Conservation (phyloP, 768 basidiomycete species). For the Kockovaella imperatae region DNA sequence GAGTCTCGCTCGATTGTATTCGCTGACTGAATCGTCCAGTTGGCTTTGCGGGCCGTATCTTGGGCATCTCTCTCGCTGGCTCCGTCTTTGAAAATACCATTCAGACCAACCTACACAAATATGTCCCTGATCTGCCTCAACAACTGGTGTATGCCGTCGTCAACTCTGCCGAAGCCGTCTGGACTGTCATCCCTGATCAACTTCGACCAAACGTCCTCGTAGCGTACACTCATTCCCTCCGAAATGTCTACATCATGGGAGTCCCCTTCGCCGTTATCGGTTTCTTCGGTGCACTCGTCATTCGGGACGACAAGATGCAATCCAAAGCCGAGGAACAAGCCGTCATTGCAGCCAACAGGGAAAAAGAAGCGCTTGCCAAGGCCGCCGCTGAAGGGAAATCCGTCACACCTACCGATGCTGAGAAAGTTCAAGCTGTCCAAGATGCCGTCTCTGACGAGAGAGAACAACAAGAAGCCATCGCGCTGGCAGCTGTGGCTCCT, state of each 20-base stretch:
- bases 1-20: constrained; percentile 3
- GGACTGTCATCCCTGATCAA: constrained; percentile 28
- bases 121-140: constrained; percentile 28
- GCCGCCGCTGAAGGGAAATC: not conserved
- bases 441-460: not conserved
- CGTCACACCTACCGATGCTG: constrained; percentile 6
- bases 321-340: constrained; percentile 40
- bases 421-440: constrained; percentile 1
- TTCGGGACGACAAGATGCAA: constrained; percentile 42
- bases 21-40: constrained; percentile 8
- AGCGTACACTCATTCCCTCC: constrained; percentile 26
- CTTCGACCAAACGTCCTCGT: constrained; percentile 7
- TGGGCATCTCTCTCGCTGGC: constrained; percentile 44
- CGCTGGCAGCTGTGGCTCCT: not conserved
- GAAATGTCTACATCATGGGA: constrained; percentile 44
- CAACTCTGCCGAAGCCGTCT: constrained; percentile 38
- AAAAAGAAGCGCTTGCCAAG: constrained; percentile 11
- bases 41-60: constrained; percentile 41
- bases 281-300: constrained; percentile 29
- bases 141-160: constrained; percentile 20
- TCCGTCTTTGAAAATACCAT: constrained; percentile 44
- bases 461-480: not conserved
- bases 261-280: constrained; percentile 40
- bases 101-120: constrained; percentile 29
- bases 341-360: constrained; percentile 12